Evolutionary conservation across 1,139 yeast species (phyloP).

Genomic region (Diutina mesorugosa): DNA sequence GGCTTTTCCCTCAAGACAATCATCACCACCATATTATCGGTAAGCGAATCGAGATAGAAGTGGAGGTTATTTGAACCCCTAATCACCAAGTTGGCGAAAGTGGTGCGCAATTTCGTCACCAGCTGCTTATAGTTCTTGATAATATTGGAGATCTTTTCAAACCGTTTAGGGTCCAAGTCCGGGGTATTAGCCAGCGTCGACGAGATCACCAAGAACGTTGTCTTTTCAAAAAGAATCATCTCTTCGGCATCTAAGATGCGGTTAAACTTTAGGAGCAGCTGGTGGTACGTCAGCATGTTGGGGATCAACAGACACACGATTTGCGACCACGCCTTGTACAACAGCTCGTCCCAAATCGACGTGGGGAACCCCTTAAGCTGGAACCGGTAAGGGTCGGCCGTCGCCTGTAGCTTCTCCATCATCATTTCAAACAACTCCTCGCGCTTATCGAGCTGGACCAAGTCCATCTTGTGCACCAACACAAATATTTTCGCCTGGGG

Average conservation of each 20-base stretch:
- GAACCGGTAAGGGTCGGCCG: constrained; percentile 70
- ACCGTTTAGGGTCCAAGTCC: constrained; percentile 70
- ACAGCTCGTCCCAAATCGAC: constrained; percentile 94
- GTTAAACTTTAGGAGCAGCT: constrained; percentile 63
- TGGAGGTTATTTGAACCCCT: constrained; percentile 64
- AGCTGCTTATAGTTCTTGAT: constrained; percentile 93
- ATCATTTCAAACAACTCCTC: constrained; percentile 73
- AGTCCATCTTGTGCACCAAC: constrained; percentile 88
- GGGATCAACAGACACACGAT: constrained; percentile 93
- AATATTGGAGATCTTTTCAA: constrained; percentile 87
- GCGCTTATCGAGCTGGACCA: constrained; percentile 78
- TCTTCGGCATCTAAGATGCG: constrained; percentile 76
- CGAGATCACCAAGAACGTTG: constrained; percentile 84
- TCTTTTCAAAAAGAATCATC: constrained; percentile 82
- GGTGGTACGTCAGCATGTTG: constrained; percentile 72
- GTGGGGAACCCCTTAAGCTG: constrained; percentile 85
- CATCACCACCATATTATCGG: constrained; percentile 69
- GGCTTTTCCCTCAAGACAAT: constrained; percentile 38
- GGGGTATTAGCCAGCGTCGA: constrained; percentile 28
- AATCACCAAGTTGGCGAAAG: constrained; percentile 64
- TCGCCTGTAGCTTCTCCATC: constrained; percentile 71
- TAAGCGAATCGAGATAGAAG: constrained; percentile 53
- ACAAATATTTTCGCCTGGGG: constrained; percentile 92
- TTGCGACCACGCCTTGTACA: constrained; percentile 94
- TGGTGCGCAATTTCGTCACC: constrained; percentile 76